Evolutionary conservation across 805 yeast species (phyloP), one percentile per base, ranked within the genome.

Genomic region (Wickerhamomyces chaumierensis): DNA sequence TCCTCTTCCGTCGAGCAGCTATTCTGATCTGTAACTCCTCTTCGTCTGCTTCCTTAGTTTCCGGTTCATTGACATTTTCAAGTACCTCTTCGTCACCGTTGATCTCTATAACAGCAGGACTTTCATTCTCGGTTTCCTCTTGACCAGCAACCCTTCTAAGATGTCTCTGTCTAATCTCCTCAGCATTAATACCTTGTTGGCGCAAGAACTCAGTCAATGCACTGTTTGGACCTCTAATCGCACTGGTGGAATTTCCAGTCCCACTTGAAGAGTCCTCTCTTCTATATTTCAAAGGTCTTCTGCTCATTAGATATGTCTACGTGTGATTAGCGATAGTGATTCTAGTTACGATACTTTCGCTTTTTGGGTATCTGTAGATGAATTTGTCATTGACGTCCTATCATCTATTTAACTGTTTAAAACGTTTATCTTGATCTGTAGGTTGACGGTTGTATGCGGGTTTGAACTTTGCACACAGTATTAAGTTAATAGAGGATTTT

Each of bases 121-220:
- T 52, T 46, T 16, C 57, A 49, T n/a, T 56, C 6, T 7, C 9
- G 6, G 23, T 21, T 7, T 6, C 31, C 28, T 39, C 40, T 17
- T 27, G 46, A 3, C 42, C 45, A 11, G 31, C 51, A 13, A 56
- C 56, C 25, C 59, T 57, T 37, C 57, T 60, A 42, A 56, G 42
- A 56, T 64, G 68, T 41, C 68, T 54, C 36, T 62, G 62, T 52
- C 87, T 68, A 54, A 86, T 86, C 33, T 75, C 77, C 41, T 78
- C 86, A 1, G 95, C 86, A 52, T 66, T 81, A 60, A 88, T 88
- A 28, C 96, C 96, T 58, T 87, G 94, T 40, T 81, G 85, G 36
- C 87, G 67, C 43, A 88, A 67, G 52, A 88, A 88, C 58, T 83
- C 92, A 0, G 96, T 88, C 47, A 88, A 65, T 0, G 96, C 96